Conservation (phyloP, 805 yeast species). For the Metschnikowia gruessii region DNA sequence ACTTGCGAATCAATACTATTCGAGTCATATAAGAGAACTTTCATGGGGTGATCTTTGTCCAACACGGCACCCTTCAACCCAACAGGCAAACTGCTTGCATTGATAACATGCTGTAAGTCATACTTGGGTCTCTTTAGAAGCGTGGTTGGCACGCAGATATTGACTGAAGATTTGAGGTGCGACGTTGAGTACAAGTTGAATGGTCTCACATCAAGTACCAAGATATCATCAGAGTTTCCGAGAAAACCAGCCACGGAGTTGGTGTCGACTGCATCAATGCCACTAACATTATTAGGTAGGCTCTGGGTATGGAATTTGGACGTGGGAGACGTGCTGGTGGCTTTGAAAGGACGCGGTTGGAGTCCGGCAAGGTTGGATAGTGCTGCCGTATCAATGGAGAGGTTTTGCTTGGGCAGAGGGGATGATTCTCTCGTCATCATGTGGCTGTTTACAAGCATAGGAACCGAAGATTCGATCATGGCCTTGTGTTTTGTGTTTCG, state of each 20-base stretch:
- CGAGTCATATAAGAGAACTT: slow-evolving; percentile 35
- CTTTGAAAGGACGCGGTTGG: slow-evolving; percentile 1
- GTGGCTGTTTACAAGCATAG: slow-evolving; percentile 3
- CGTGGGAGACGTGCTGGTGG: slow-evolving; percentile 18
- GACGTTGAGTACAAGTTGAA: slow-evolving; percentile 33
- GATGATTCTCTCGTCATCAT: slow-evolving; percentile 3
- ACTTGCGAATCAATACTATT: slow-evolving; percentile 22
- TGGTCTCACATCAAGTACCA: slow-evolving; percentile 40
- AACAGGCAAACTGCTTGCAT: slow-evolving; percentile 28
- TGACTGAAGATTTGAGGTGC: slow-evolving; percentile 32
- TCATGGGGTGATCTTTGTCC: slow-evolving; percentile 15
- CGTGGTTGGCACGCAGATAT: slow-evolving; percentile 45
- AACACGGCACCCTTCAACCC: slow-evolving; percentile 21
- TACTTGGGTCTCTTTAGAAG: slow-evolving; percentile 39
- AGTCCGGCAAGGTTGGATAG: slow-evolving; percentile 2
- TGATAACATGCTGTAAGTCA: slow-evolving; percentile 31
- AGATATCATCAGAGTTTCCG: neutral
- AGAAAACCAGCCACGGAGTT: slow-evolving; percentile 6
- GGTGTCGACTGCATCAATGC: slow-evolving; percentile 13
- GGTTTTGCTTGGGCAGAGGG: slow-evolving; percentile 3
- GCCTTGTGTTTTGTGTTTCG: neutral
- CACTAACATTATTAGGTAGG: slow-evolving; percentile 14
- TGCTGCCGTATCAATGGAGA: slow-evolving; percentile 1
- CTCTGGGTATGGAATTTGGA: slow-evolving; percentile 15
- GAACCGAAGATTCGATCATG: slow-evolving; percentile 6